A percentile compares a stretch with the other conserved stretches of the same genome.
phyloP scores from a whole-genome alignment of 768 basidiomycete species.

The Mycena belliarum region DNA sequence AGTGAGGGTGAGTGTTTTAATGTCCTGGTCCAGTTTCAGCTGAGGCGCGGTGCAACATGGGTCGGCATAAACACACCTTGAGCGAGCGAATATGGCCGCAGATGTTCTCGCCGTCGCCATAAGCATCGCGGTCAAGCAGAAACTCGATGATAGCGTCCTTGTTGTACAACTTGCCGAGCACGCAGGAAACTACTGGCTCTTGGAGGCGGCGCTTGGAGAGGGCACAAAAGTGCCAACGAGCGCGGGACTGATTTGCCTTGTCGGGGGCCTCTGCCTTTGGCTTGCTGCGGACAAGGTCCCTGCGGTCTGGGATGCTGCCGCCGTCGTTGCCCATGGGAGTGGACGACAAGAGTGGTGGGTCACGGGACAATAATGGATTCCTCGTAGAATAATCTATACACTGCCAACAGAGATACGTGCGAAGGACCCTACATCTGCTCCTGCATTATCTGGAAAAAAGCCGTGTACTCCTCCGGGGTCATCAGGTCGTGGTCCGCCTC shows the following conservation, averaged over 20 bases:
- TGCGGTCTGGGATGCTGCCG: slow-evolving; percentile 82
- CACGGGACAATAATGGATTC: too few relatives aligned
- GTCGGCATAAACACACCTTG: slow-evolving; percentile 64
- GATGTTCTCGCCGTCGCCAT: slow-evolving; percentile 90
- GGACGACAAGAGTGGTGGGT: too few relatives aligned
- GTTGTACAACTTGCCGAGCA: slow-evolving; percentile 93
- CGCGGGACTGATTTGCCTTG: slow-evolving; percentile 85
- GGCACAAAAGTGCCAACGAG: slow-evolving; percentile 91
- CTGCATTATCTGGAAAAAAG: slow-evolving; percentile 73
- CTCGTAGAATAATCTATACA: slow-evolving; percentile 10
- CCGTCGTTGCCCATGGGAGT: slow-evolving; percentile 85
- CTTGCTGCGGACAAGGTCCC: slow-evolving; percentile 74
- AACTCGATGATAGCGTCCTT: slow-evolving; percentile 93
- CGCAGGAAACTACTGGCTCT: slow-evolving; percentile 89
- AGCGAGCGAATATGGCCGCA: slow-evolving; percentile 90
- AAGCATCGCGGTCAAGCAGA: slow-evolving; percentile 76
- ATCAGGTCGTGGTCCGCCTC: slow-evolving; percentile 92
- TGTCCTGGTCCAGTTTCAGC: slow-evolving; percentile 54
- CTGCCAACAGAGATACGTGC: not conserved
- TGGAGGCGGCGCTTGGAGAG: slow-evolving; percentile 91
- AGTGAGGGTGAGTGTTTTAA: slow-evolving; percentile 81
- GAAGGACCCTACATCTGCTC: slow-evolving; percentile 23
- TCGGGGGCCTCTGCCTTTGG: slow-evolving; percentile 87
- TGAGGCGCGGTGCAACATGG: not conserved
- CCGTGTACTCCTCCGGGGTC: slow-evolving; percentile 91